Conservation (phyloP, 768 basidiomycete genomes). For the Melanogaster broomeanus region DNA sequence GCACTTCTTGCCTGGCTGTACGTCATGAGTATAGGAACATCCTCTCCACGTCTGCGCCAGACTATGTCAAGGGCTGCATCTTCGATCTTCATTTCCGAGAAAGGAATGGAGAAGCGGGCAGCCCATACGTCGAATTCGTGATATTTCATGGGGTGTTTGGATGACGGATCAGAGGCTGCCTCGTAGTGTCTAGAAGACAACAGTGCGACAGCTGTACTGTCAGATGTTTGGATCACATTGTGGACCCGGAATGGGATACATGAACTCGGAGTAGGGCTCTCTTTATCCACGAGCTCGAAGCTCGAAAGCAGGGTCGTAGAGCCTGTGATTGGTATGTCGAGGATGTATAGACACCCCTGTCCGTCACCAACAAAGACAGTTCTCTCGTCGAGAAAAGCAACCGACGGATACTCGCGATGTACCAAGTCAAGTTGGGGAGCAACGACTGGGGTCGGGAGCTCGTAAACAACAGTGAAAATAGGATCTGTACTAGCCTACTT, state of each 20-base stretch:
- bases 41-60: conserved; percentile 72
- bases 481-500: conserved; percentile 56
- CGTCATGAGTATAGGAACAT: conserved; percentile 62
- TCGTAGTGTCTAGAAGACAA: conserved; percentile 61
- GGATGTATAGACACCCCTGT: conserved; percentile 61
- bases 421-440: conserved; percentile 38
- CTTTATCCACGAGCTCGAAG: conserved; percentile 44
- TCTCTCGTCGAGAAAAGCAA: conserved; percentile 51
- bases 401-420: conserved; percentile 77
- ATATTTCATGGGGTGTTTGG: conserved; percentile 25
- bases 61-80: conserved; percentile 47
- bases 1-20: conserved; percentile 47
- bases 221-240: conserved; percentile 36
- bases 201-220: conserved; percentile 45
- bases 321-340: conserved; percentile 44
- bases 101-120: conserved; percentile 48
- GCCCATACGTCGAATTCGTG: conserved; percentile 69
- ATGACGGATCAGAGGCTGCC: conserved; percentile 18
- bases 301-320: conserved; percentile 50
- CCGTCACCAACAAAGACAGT: conserved; percentile 69
- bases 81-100: conserved; percentile 33
- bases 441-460: conserved; percentile 57
- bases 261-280: conserved; percentile 20
- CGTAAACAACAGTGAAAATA: conserved; percentile 55
- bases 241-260: conserved; percentile 41